A percentile compares a stretch with the other conserved stretches of the same genome.
These are phyloP conservation scores for Lichtheimia corymbifera DNA, from an alignment of 371 early-diverging fungal genomes.

Conservation along the genomic window DNA sequence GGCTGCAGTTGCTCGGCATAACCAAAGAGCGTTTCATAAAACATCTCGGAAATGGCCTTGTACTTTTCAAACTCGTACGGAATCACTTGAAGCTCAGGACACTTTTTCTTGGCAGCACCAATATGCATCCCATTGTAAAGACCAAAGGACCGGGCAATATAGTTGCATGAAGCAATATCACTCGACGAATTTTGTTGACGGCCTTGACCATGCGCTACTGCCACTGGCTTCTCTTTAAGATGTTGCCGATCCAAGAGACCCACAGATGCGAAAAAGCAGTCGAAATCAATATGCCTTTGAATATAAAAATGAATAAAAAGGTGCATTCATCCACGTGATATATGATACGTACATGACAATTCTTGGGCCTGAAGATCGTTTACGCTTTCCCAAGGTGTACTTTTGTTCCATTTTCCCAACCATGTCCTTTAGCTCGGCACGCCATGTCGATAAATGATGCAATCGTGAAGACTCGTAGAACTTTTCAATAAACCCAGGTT, in stretches of 20 bases:
- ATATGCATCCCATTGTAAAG: conserved; percentile 74
- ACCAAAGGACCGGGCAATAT: conserved; percentile 72
- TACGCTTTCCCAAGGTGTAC: conserved; percentile 14
- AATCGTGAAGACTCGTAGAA: conserved; percentile 83
- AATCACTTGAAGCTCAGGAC: conserved; percentile 64
- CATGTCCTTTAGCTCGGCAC: conserved; percentile 69
- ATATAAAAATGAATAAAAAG: too few relatives aligned
- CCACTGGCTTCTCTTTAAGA: conserved; percentile 59
- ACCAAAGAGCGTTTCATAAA: conserved; percentile 70
- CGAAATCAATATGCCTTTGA: conserved; percentile 88
- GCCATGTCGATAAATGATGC: conserved; percentile 83
- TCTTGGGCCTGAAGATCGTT: conserved; percentile 10
- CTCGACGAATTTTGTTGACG: conserved; percentile 35
- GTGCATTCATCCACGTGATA: too few relatives aligned
- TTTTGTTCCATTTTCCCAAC: conserved; percentile 42
- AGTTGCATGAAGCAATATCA: conserved; percentile 75
- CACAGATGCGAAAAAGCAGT: conserved; percentile 91
- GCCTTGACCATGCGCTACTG: conserved; percentile 42
- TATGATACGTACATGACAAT: conserved; percentile 31
- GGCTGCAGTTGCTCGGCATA: conserved; percentile 76
- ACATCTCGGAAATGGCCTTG: conserved; percentile 60
- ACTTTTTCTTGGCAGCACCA: conserved; percentile 57
- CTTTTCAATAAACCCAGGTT: conserved; percentile 71
- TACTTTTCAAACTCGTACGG: conserved; percentile 86
- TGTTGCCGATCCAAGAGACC: conserved; percentile 71